A percentile compares a stretch with the other conserved stretches of the same genome.
Conservation (phyloP, 305 asterid genomes). For the Plantago coronopus region DNA sequence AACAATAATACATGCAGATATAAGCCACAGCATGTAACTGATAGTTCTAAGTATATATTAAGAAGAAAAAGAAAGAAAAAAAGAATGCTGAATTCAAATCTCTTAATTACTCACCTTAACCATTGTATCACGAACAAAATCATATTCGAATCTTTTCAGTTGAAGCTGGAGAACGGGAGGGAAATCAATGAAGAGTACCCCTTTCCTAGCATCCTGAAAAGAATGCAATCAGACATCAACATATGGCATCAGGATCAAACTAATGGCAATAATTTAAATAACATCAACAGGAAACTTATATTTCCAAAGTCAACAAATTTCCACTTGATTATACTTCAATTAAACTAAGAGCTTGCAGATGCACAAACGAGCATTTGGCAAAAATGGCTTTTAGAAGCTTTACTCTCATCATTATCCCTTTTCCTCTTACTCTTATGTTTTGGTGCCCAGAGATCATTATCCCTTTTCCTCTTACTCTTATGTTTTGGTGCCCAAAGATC, state of each 20-base stretch:
- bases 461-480: too few species aligned
- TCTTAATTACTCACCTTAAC: conserved; percentile 44
- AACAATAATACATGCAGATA: neutral
- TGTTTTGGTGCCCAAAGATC: too few species aligned
- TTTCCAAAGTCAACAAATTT: neutral
- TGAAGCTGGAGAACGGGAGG: conserved; percentile 72
- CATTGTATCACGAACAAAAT: conserved; percentile 55
- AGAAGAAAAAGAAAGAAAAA: too few species aligned
- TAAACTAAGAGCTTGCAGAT: too few species aligned
- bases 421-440: too few species aligned
- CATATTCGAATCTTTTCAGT: conserved; percentile 58
- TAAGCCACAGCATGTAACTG: too few species aligned
- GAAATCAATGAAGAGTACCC: conserved; percentile 57
- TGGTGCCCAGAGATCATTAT: too few species aligned
- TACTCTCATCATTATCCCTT: too few species aligned
- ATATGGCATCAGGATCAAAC: neutral
- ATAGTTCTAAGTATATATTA: too few species aligned
- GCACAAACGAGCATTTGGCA: too few species aligned
- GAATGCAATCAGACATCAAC: conserved; percentile 11
- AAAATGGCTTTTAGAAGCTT: too few species aligned
- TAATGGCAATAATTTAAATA: neutral
- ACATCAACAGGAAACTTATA: neutral
- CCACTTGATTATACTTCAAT: neutral
- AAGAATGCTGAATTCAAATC: conserved; percentile 4
- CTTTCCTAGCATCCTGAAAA: conserved; percentile 61